Conservation (phyloP, 2,329 filamentous ascomycete genomes). For the Penicillium rolfsii region DNA sequence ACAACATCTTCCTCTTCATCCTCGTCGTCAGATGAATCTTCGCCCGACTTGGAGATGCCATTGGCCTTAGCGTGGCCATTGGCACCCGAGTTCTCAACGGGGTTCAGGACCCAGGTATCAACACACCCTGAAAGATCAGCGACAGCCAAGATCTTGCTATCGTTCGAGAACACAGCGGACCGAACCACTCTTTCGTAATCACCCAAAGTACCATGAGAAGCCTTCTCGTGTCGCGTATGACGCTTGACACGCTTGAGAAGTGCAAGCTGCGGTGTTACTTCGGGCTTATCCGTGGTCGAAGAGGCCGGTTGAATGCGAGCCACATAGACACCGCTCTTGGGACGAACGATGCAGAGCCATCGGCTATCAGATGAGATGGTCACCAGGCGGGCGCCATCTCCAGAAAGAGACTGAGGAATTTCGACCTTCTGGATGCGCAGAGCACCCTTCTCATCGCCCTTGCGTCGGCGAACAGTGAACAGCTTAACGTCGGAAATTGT, state of each 20-base stretch:
- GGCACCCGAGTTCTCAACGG: conserved; percentile 48
- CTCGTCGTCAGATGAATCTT: conserved; percentile 54
- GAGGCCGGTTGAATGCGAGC: conserved; percentile 51
- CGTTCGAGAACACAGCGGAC: conserved; percentile 75
- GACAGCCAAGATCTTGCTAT: conserved; percentile 76
- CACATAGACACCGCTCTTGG: conserved; percentile 62
- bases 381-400: conserved; percentile 69
- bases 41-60: conserved; percentile 52
- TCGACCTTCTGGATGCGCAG: conserved; percentile 73
- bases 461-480: conserved; percentile 67
- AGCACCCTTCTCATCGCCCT: conserved; percentile 58
- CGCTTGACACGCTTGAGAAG: conserved; percentile 45
- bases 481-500: conserved; percentile 75
- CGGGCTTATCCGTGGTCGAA: conserved; percentile 49
- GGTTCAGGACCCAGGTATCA: conserved; percentile 79
- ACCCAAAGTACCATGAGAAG: conserved; percentile 69
- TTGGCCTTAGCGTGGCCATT: conserved; percentile 43
- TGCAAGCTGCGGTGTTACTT: conserved; percentile 49
- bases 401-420: conserved; percentile 60
- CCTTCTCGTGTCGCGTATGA: conserved; percentile 46
- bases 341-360: conserved; percentile 58
- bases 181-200: conserved; percentile 76
- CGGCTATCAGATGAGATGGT: conserved; percentile 52
- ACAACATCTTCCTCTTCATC: conserved; percentile 51
- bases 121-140: conserved; percentile 83